Evolutionary conservation across 1,284 basidiomycete genomes (phyloP).

Genomic region (Bondarzewia mesenterica): DNA sequence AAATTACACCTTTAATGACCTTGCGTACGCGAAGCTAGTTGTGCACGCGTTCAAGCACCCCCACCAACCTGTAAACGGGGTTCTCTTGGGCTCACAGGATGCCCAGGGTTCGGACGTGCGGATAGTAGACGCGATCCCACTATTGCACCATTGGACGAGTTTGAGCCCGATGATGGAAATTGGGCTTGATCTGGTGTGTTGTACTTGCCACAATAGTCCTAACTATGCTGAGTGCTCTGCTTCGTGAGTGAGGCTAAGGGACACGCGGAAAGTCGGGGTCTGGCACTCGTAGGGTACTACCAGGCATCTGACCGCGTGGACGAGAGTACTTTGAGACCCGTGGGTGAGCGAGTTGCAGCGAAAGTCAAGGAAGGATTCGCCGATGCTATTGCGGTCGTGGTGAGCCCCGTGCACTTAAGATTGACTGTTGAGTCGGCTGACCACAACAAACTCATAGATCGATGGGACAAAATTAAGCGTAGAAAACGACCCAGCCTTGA

Average conservation of each 20-base stretch:
- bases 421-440: constrained; percentile 2
- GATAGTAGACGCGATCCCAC: constrained; percentile 59
- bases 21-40: constrained; percentile 59
- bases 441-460: constrained; percentile 31
- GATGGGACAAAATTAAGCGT: constrained; percentile 47
- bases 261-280: constrained; percentile 40
- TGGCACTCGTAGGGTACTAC: constrained; percentile 62
- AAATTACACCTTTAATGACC: constrained; percentile 34
- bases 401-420: constrained; percentile 25
- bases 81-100: constrained; percentile 39
- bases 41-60: constrained; percentile 71
- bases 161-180: constrained; percentile 76
- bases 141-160: constrained; percentile 74
- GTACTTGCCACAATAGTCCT: neutral
- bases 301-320: constrained; percentile 58
- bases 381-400: constrained; percentile 58
- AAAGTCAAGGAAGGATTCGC: constrained; percentile 43
- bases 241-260: constrained; percentile 36
- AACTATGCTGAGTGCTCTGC: neutral
- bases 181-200: constrained; percentile 60
- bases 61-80: constrained; percentile 59
- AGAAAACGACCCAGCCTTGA: constrained; percentile 35
- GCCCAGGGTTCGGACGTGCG: constrained; percentile 19
- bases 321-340: constrained; percentile 48
- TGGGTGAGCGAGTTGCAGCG: constrained; percentile 53